Conservation (phyloP, 441 rosid genomes). For the Arabidopsis lyrata region DNA sequence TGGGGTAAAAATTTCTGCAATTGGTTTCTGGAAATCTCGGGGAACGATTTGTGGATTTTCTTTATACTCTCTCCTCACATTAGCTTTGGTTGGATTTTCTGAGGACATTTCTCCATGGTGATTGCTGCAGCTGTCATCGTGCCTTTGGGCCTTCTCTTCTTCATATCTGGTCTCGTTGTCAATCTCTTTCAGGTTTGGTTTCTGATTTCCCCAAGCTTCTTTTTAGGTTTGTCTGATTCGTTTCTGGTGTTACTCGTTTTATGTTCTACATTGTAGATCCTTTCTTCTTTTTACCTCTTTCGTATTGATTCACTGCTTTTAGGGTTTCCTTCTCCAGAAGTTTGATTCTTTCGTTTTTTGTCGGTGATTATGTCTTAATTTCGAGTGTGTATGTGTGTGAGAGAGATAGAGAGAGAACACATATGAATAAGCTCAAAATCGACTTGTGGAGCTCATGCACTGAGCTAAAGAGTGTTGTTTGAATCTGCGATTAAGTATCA, state of each 20-base stretch:
- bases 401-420: slow-evolving; percentile 2
- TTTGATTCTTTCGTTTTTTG: slow-evolving; percentile 3
- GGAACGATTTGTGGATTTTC: neutral
- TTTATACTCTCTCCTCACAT: neutral
- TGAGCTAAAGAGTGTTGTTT: slow-evolving; percentile 22
- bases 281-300: neutral
- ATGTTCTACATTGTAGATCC: slow-evolving; percentile 28
- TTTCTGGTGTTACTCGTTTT: neutral
- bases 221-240: neutral
- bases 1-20: slow-evolving; percentile 12
- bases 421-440: slow-evolving; percentile 13
- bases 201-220: slow-evolving; percentile 18
- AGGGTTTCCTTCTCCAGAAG: slow-evolving; percentile 17
- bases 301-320: slow-evolving; percentile 32
- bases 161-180: slow-evolving; percentile 85
- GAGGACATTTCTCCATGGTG: slow-evolving; percentile 59
- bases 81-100: neutral
- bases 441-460: slow-evolving; percentile 6
- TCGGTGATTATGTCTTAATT: neutral
- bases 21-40: slow-evolving; percentile 34
- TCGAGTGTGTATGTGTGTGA: neutral
- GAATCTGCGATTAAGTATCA: neutral
- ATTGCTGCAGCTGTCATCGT: slow-evolving; percentile 87
- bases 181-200: slow-evolving; percentile 91
- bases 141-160: slow-evolving; percentile 86